These are phyloP conservation scores for Aspergillus fijiensis DNA, from an alignment of 2,329 filamentous ascomycete genomes.

Conservation along the genomic window DNA sequence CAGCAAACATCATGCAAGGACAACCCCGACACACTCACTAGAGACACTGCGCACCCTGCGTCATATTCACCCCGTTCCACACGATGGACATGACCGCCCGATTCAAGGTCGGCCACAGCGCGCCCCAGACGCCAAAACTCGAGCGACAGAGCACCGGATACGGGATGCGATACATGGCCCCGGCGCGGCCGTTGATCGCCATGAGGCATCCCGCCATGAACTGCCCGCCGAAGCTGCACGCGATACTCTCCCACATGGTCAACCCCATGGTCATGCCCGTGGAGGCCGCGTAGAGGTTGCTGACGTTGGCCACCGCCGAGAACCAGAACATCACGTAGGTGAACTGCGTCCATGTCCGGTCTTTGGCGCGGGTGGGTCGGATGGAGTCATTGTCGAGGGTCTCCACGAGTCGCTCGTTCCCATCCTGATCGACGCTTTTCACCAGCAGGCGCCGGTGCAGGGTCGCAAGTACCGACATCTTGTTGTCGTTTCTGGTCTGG, in stretches of 20 bases:
- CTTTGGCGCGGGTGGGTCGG: slow-evolving; percentile 39
- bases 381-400: slow-evolving; percentile 45
- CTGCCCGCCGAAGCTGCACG: slow-evolving; percentile 44
- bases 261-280: slow-evolving; percentile 46
- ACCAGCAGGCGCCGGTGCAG: slow-evolving; percentile 20
- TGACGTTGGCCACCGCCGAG: slow-evolving; percentile 38
- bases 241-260: slow-evolving; percentile 52
- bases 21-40: slow-evolving; percentile 21
- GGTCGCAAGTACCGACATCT: slow-evolving; percentile 1
- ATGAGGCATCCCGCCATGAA: slow-evolving; percentile 36
- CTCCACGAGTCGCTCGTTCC: slow-evolving; percentile 11
- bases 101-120: slow-evolving; percentile 43
- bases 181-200: slow-evolving; percentile 45
- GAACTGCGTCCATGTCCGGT: slow-evolving; percentile 44
- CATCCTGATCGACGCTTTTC: slow-evolving; percentile 21
- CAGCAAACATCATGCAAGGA: neutral
- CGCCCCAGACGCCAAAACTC: slow-evolving; percentile 48
- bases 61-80: slow-evolving; percentile 47
- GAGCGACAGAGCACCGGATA: slow-evolving; percentile 46
- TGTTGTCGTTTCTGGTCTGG: neutral
- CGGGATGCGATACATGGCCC: slow-evolving; percentile 47
- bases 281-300: slow-evolving; percentile 42
- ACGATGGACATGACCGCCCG: slow-evolving; percentile 49
- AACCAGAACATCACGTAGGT: slow-evolving; percentile 49
- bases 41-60: slow-evolving; percentile 40